A percentile compares a stretch with the other conserved stretches of the same genome.
Conservation (phyloP, 768 basidiomycete genomes). For the Termitomyces sp. region DNA sequence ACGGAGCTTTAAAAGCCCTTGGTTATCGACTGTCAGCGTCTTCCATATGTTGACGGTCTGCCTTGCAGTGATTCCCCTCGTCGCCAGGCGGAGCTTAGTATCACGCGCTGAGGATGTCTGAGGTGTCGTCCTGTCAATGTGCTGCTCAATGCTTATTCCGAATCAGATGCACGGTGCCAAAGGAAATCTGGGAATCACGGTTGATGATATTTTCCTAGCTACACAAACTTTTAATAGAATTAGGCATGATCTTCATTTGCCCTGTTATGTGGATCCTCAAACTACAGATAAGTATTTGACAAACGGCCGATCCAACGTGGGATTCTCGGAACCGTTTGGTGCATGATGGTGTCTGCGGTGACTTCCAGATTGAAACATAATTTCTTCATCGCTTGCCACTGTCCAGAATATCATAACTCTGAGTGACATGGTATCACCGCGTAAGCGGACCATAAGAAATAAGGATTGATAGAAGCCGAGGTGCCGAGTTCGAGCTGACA, state of each 20-base stretch:
- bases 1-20: conserved; percentile 49
- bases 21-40: conserved; percentile 49
- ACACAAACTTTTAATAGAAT: neutral
- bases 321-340: conserved; percentile 20
- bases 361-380: conserved; percentile 2
- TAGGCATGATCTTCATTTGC: neutral
- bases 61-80: neutral
- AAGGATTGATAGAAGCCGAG: conserved; percentile 6
- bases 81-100: neutral
- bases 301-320: conserved; percentile 24
- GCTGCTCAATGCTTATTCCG: neutral
- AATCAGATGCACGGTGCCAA: neutral
- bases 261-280: neutral
- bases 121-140: conserved; percentile 6
- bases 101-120: conserved; percentile 1
- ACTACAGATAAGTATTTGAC: conserved; percentile 3
- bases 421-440: conserved; percentile 6
- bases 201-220: neutral
- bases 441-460: conserved; percentile 8
- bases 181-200: neutral
- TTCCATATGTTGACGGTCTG: conserved; percentile 16
- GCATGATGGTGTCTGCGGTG: conserved; percentile 9
- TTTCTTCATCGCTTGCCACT: conserved; percentile 4
- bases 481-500: conserved; percentile 11
- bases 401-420: conserved; percentile 4